A percentile compares a stretch with the other conserved stretches of the same genome.
These are phyloP conservation scores for Dryas drummondii DNA, from an alignment of 306 rosid genomes.

Conservation along the genomic window DNA sequence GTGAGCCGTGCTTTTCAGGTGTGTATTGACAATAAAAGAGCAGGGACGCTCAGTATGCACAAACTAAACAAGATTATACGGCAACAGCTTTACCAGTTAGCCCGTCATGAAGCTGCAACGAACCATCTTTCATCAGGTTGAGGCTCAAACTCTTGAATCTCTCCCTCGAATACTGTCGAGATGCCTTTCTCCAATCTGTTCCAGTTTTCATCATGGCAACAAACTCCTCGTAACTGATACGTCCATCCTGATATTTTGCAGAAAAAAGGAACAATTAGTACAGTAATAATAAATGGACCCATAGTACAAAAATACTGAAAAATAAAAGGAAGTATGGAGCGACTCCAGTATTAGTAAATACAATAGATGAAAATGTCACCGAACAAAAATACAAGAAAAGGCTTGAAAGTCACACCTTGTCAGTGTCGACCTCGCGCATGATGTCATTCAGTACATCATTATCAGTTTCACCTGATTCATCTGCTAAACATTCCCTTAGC, in stretches of 20 bases:
- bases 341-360: background rate
- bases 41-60: conserved; percentile 36
- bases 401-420: conserved; percentile 67
- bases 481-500: conserved; percentile 68
- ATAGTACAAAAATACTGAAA: background rate
- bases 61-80: conserved; percentile 54
- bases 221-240: conserved; percentile 89
- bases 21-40: conserved; percentile 25
- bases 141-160: conserved; percentile 97
- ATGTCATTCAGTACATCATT: conserved; percentile 74
- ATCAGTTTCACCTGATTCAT: conserved; percentile 79
- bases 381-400: background rate
- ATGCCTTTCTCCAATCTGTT: conserved; percentile 99
- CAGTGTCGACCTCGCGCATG: conserved; percentile 95
- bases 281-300: background rate
- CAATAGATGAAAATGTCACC: background rate
- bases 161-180: conserved; percentile 96
- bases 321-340: background rate
- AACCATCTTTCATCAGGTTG: conserved; percentile 95
- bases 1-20: conserved; percentile 21
- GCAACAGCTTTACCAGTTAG: conserved; percentile 78
- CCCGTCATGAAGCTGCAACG: conserved; percentile 90
- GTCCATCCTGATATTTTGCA: conserved; percentile 63
- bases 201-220: conserved; percentile 99
- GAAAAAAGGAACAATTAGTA: conserved; percentile 10